Percentiles rank a stretch among this genome's conserved stretches.
Conservation (phyloP, 371 early-diverging fungal species). For the Circinella umbellata region DNA sequence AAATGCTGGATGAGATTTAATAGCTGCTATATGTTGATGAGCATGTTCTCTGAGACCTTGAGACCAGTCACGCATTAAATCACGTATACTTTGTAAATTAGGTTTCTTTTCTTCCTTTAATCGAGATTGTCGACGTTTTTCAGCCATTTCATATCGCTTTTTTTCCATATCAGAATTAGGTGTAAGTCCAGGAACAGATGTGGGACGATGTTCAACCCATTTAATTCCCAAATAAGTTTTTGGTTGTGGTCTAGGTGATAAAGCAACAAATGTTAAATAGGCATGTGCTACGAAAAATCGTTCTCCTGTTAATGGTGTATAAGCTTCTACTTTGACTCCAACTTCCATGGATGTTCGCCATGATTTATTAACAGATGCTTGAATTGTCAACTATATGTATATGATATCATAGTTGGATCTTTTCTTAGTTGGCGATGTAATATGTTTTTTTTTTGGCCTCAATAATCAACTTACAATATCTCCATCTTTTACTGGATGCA, state of each 20-base stretch:
- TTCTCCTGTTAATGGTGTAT: conserved; percentile 64
- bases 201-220: conserved; percentile 39
- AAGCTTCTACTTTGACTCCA: conserved; percentile 73
- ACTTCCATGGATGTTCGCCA: conserved; percentile 84
- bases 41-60: conserved; percentile 38
- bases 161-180: conserved; percentile 51
- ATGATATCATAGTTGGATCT: background rate
- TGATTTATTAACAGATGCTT: conserved; percentile 70
- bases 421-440: too few relatives aligned
- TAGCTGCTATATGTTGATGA: conserved; percentile 34
- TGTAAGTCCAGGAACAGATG: conserved; percentile 51
- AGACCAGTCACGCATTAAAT: conserved; percentile 48
- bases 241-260: conserved; percentile 46
- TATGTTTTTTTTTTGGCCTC: background rate
- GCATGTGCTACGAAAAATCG: conserved; percentile 72
- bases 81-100: conserved; percentile 28
- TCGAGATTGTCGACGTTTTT: conserved; percentile 53
- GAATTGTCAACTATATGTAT: conserved; percentile 51
- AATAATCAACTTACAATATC: conserved; percentile 54
- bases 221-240: conserved; percentile 41
- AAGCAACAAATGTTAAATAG: conserved; percentile 78
- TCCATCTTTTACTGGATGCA: conserved; percentile 69
- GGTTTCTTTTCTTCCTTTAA: conserved; percentile 26
- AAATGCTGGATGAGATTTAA: conserved; percentile 44
- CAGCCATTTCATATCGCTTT: conserved; percentile 62